Conservation (phyloP, 106 monocot species). For the Apostasia shenzhenica region DNA sequence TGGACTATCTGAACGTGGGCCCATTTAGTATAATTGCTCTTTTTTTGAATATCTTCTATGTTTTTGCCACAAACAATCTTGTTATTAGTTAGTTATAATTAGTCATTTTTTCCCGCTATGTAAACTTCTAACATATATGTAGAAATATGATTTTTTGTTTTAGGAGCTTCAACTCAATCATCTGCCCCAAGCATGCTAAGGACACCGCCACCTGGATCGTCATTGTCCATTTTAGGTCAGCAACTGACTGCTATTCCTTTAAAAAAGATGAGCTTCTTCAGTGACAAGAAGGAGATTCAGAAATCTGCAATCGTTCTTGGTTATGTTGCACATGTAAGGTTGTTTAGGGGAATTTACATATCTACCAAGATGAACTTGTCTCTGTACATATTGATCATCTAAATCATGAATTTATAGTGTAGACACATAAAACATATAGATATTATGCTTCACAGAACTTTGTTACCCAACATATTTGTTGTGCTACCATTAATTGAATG, state of each 20-base stretch:
- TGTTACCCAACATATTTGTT: too few species aligned
- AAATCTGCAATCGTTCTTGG: slow-evolving; percentile 77
- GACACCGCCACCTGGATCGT: slow-evolving; percentile 29
- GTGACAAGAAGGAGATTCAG: slow-evolving; percentile 82
- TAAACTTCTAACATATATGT: too few species aligned
- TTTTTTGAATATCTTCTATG: too few species aligned
- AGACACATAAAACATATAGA: background rate
- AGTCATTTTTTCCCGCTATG: too few species aligned
- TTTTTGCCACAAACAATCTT: too few species aligned
- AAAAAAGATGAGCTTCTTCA: slow-evolving; percentile 61
- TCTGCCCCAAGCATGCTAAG: slow-evolving; percentile 21
- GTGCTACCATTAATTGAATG: too few species aligned
- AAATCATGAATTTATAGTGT: background rate
- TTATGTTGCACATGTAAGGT: slow-evolving; percentile 93
- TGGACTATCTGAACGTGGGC: too few species aligned
- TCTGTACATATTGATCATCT: background rate
- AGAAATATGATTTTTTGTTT: slow-evolving; percentile 5
- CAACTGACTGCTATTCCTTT: slow-evolving; percentile 53
- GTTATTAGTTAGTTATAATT: too few species aligned
- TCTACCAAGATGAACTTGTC: background rate
- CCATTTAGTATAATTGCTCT: too few species aligned
- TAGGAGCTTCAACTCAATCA: slow-evolving; percentile 27
- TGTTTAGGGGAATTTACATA: background rate
- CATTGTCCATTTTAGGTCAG: slow-evolving; percentile 62
- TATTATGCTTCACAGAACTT: too few species aligned